Evolutionary conservation across 192 early-diverging fungal genomes (phyloP).

Genomic region (Coemansia biformis): DNA sequence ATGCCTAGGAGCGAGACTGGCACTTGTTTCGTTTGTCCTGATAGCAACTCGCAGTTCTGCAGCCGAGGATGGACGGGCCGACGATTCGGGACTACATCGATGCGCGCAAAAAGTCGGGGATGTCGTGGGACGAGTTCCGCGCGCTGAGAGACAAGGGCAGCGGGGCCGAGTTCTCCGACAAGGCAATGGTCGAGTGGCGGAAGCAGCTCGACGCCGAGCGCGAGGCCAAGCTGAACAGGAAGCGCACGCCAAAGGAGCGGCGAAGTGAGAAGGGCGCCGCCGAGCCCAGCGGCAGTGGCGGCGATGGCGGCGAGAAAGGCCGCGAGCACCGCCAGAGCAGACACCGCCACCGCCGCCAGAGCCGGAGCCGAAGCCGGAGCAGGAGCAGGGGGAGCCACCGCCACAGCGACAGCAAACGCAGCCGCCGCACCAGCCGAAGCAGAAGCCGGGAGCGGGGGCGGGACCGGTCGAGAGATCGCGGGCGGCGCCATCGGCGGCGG

Average conservation of each 20-base stretch:
- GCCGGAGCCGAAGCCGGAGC: constrained; percentile 1
- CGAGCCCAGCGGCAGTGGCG: neutral
- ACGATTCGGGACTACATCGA: constrained; percentile 47
- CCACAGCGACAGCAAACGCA: constrained; percentile 3
- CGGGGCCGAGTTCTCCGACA: constrained; percentile 28
- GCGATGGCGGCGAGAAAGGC: neutral
- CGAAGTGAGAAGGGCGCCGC: neutral
- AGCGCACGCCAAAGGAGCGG: neutral
- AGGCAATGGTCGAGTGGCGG: constrained; percentile 39
- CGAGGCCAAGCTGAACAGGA: constrained; percentile 26
- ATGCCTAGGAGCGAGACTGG: too few species aligned
- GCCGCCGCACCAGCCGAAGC: constrained; percentile 1
- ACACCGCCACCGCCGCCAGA: neutral
- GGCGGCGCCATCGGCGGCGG: constrained; percentile 4
- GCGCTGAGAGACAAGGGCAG: constrained; percentile 37
- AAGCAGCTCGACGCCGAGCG: constrained; percentile 46
- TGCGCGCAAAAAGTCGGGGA: constrained; percentile 38
- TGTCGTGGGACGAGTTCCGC: constrained; percentile 48
- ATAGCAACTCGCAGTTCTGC: too few species aligned
- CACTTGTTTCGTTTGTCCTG: too few species aligned
- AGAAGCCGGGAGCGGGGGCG: constrained; percentile 4
- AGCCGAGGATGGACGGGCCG: constrained; percentile 23
- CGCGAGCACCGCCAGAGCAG: neutral
- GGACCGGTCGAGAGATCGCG: constrained; percentile 2
- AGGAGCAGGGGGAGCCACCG: constrained; percentile 2